Evolutionary conservation across 2,329 filamentous ascomycete genomes (phyloP), one percentile per base, ranked within the genome.

Genomic region (Apiospora pterosperma): DNA sequence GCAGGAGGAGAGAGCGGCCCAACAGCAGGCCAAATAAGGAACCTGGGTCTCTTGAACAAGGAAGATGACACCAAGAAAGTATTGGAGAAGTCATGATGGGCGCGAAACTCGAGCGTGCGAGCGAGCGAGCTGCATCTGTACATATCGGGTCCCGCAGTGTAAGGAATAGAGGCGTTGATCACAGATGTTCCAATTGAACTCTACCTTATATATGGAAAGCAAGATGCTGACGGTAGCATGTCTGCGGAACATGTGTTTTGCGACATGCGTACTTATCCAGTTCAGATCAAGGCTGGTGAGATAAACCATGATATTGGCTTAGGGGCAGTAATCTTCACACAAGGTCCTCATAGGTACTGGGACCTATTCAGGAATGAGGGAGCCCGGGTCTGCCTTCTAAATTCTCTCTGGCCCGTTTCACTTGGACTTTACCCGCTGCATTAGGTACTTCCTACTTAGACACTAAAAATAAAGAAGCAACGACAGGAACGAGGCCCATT

Each of bases 21-120:
- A 66, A 93, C 87, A 68, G 91, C 92, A 5, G 92, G 92, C 66
- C 88, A 96, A 82, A 96, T 98, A 84, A 86, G 93, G 78, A 93
- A 91, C 77, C 78, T 98, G 67, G 95, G 95, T 55, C 79, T 97
- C 69, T 75, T 98, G 72, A 90, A 90, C 74, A 93, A 93, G 78
- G 90, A 96, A 70, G 92, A 96, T 72, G 92, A 96, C 71, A 87
- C 89, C 64, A 87, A 90, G 76, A 84, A 85, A 75, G 84, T 87
- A 64, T 70, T 86, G 61, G 80, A 79, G 23, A 65, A 69, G 64
- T 74, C 64, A 71, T 67, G 31, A 65, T 44, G 59, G 62, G 48
- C 41, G 61, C 67, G 28, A 12, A 52, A 28, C 34, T 23, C 25
- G 38, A 39, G 10, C 42, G 39, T 25, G 14, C 34, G 36, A 16